Evolutionary conservation across 108 stramenopile genomes (phyloP).

Genomic region (Seminavis robusta): DNA sequence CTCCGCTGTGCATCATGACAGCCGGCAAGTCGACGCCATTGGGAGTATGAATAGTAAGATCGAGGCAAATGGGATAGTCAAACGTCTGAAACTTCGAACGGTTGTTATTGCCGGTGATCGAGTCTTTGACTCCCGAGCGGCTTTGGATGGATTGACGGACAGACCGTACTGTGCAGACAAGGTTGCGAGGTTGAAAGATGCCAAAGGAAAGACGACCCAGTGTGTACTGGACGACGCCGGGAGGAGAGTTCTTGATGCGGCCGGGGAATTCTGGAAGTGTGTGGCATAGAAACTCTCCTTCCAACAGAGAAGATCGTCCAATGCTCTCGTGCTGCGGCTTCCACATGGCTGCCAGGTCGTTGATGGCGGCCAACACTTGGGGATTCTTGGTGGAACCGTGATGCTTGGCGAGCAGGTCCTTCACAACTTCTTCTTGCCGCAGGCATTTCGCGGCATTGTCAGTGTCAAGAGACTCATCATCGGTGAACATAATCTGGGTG

Average conservation of each 20-base stretch:
- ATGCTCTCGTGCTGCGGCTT: constrained; percentile 1
- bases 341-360: constrained; percentile 13
- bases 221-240: too few relatives aligned
- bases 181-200: constrained; percentile 43
- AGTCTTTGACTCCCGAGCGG: neutral
- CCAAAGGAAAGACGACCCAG: constrained; percentile 51
- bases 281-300: constrained; percentile 15
- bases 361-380: constrained; percentile 10
- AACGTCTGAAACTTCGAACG: too few relatives aligned
- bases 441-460: too few relatives aligned
- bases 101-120: neutral
- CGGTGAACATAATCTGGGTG: too few relatives aligned
- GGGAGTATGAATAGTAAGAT: constrained; percentile 32
- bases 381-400: constrained; percentile 7
- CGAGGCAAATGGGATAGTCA: constrained; percentile 24
- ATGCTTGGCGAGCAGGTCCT: constrained; percentile 5
- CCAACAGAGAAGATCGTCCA: constrained; percentile 7
- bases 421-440: too few relatives aligned
- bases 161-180: constrained; percentile 33
- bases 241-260: constrained; percentile 22
- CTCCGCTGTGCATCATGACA: constrained; percentile 23
- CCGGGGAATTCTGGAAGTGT: constrained; percentile 48
- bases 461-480: too few relatives aligned
- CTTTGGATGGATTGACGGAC: constrained; percentile 28
- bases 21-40: constrained; percentile 30